Evolutionary conservation across 192 early-diverging fungal species (phyloP).

Genomic region (Spizellomyces sp.): DNA sequence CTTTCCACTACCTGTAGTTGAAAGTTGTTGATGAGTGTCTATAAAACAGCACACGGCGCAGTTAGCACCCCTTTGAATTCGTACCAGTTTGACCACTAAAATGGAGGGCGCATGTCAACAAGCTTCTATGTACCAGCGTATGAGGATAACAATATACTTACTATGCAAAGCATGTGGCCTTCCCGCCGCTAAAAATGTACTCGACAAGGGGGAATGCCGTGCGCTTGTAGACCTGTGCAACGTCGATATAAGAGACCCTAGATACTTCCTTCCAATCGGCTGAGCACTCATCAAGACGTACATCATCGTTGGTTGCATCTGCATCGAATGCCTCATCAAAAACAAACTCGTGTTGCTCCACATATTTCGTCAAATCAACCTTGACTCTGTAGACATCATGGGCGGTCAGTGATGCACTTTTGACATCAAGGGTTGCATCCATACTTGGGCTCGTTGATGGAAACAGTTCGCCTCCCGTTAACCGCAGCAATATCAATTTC

Average conservation of each 20-base stretch:
- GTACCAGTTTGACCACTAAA: conserved; percentile 28
- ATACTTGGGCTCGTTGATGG: conserved; percentile 94
- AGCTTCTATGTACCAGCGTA: no score
- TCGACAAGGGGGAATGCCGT: conserved; percentile 94
- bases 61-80: conserved; percentile 5
- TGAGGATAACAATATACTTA: conserved; percentile 53
- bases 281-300: conserved; percentile 29
- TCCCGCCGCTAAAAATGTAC: conserved; percentile 93
- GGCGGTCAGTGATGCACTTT: background rate
- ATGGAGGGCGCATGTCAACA: no score
- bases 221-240: conserved; percentile 71
- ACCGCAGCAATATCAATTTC: conserved; percentile 85
- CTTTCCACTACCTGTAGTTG: conserved; percentile 76
- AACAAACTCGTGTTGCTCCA: conserved; percentile 89
- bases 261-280: background rate
- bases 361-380: conserved; percentile 93
- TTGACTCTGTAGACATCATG: conserved; percentile 63
- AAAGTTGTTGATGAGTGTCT: no score
- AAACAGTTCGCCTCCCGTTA: conserved; percentile 68
- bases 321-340: conserved; percentile 98
- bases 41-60: conserved; percentile 29
- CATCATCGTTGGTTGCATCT: conserved; percentile 75
- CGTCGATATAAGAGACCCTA: background rate
- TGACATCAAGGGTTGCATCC: background rate
- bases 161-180: conserved; percentile 98